A percentile compares a stretch with the other conserved stretches of the same genome.
phyloP scores from a whole-genome alignment of 2,329 filamentous ascomycete genomes.

The Fusarium dimerum region DNA sequence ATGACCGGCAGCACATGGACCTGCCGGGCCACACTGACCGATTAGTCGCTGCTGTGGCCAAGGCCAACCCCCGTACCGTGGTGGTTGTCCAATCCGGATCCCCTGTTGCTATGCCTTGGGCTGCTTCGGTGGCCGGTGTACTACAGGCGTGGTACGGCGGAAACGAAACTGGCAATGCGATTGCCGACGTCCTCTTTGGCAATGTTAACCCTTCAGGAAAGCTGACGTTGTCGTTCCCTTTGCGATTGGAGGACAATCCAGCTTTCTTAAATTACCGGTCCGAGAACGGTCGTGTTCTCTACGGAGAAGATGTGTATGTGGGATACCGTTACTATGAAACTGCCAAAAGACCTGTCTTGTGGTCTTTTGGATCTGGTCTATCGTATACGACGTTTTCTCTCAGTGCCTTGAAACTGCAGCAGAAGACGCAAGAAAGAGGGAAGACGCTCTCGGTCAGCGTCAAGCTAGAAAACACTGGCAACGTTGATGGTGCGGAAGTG shows the following conservation, averaged over 20 bases:
- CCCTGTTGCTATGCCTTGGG: slow-evolving; percentile 37
- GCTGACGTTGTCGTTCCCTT: slow-evolving; percentile 56
- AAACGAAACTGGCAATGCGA: slow-evolving; percentile 69
- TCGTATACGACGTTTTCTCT: slow-evolving; percentile 51
- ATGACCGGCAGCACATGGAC: slow-evolving; percentile 69
- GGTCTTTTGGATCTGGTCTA: slow-evolving; percentile 68
- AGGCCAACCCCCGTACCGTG: slow-evolving; percentile 56
- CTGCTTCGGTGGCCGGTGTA: slow-evolving; percentile 44
- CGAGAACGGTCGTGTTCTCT: slow-evolving; percentile 32
- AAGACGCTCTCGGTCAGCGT: background rate
- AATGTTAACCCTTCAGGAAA: slow-evolving; percentile 58
- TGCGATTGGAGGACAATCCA: slow-evolving; percentile 4
- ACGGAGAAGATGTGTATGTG: slow-evolving; percentile 72
- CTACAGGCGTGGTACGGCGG: slow-evolving; percentile 71
- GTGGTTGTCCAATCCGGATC: slow-evolving; percentile 63
- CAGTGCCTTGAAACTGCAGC: background rate
- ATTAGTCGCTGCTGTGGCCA: slow-evolving; percentile 55
- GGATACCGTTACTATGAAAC: slow-evolving; percentile 71
- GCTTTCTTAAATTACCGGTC: slow-evolving; percentile 8
- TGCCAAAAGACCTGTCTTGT: slow-evolving; percentile 46
- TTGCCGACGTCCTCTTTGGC: slow-evolving; percentile 68
- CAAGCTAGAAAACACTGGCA: background rate
- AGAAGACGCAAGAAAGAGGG: background rate
- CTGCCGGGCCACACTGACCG: slow-evolving; percentile 59
- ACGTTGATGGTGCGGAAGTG: background rate